phyloP scores from a whole-genome alignment of 306 rosid genomes.

The Corylus avellana region DNA sequence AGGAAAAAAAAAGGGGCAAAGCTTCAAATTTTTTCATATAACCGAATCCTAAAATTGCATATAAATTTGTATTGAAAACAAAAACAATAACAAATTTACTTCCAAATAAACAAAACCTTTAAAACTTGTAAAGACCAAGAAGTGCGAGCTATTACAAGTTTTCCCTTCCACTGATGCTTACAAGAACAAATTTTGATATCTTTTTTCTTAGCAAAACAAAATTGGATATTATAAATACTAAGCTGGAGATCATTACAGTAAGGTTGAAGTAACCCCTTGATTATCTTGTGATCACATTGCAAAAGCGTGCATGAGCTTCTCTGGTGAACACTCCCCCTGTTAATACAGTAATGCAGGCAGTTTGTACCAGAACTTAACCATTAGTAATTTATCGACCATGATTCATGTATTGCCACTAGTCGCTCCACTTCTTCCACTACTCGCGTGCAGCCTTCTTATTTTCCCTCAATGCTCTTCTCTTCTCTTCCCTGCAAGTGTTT shows the following conservation, averaged over 20 bases:
- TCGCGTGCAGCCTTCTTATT: slow-evolving; percentile 37
- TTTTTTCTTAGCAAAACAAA: background rate
- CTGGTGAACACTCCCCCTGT: background rate
- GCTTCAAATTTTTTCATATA: no score
- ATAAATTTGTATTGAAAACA: no score
- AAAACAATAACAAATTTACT: no score
- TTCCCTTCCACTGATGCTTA: background rate
- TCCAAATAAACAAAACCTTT: background rate
- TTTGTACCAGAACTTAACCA: background rate
- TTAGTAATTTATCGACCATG: background rate
- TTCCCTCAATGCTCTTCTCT: slow-evolving; percentile 59
- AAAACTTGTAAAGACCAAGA: background rate
- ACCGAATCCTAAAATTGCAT: no score
- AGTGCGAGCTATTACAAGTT: background rate
- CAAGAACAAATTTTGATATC: background rate
- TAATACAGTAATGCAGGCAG: background rate
- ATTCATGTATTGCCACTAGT: background rate
- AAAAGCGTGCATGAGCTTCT: background rate
- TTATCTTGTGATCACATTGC: background rate
- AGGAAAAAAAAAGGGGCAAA: no score
- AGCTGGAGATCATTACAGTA: background rate
- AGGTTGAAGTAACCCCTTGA: background rate
- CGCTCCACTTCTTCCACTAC: slow-evolving; percentile 18
- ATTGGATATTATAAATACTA: background rate
- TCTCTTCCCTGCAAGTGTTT: slow-evolving; percentile 74